Conservation (phyloP, 1,139 yeast genomes). For the Pichia sp. region DNA sequence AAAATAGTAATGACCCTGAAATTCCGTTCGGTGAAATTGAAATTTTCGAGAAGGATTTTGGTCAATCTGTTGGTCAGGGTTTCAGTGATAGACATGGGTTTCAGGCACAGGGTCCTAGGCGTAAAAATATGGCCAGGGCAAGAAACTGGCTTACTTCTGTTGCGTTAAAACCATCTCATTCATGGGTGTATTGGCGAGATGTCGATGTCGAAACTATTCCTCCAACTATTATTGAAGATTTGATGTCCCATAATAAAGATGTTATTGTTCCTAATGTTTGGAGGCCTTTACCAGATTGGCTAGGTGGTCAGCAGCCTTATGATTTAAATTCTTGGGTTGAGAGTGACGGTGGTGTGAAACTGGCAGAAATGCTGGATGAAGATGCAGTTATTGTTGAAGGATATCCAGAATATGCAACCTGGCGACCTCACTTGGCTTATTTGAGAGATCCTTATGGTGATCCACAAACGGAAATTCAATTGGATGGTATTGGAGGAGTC, state of each 20-base stretch:
- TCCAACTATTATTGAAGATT: slow-evolving; percentile 65
- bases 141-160: slow-evolving; percentile 78
- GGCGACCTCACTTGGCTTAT: slow-evolving; percentile 77
- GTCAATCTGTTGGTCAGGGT: slow-evolving; percentile 82
- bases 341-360: slow-evolving; percentile 58
- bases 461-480: slow-evolving; percentile 55
- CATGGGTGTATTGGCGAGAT: slow-evolving; percentile 93
- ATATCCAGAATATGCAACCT: slow-evolving; percentile 80
- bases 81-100: slow-evolving; percentile 87
- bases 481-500: slow-evolving; percentile 90
- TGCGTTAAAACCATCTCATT: slow-evolving; percentile 74
- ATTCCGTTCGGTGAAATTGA: slow-evolving; percentile 50
- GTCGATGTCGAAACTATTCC: slow-evolving; percentile 83
- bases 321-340: slow-evolving; percentile 87
- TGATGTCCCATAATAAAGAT: slow-evolving; percentile 70
- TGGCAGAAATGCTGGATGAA: slow-evolving; percentile 60
- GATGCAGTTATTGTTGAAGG: slow-evolving; percentile 90
- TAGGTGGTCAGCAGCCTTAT: slow-evolving; percentile 74
- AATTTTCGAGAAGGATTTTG: slow-evolving; percentile 76
- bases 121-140: slow-evolving; percentile 85
- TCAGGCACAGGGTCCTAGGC: slow-evolving; percentile 79
- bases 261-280: slow-evolving; percentile 86
- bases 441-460: slow-evolving; percentile 60
- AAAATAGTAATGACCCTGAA: slow-evolving; percentile 32
- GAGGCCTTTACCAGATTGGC: slow-evolving; percentile 75